Conservation (phyloP, 257 asterid species). For the Paulownia fortunei region DNA sequence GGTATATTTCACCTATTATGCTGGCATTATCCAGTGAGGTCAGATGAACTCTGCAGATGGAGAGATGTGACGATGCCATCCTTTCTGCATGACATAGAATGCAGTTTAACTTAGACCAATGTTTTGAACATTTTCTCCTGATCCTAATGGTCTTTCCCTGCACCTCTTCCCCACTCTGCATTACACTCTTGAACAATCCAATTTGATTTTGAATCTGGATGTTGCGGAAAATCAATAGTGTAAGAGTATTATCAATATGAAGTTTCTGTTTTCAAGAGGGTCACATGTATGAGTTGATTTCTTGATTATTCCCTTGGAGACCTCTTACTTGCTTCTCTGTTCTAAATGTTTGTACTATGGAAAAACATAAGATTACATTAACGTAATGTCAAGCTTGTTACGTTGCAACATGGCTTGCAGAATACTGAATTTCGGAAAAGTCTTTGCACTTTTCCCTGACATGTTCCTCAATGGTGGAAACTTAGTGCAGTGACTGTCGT, state of each 20-base stretch:
- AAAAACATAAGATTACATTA: not conserved
- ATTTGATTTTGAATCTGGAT: conserved; percentile 11
- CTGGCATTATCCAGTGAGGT: not conserved
- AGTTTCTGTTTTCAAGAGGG: not conserved
- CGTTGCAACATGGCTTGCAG: not conserved
- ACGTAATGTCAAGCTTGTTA: not conserved
- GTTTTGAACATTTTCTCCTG: not conserved
- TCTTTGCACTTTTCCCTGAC: not conserved
- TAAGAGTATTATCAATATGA: not conserved
- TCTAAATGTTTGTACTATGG: not conserved
- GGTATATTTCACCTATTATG: not conserved
- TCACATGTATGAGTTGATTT: not conserved
- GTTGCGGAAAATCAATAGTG: not conserved
- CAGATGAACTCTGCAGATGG: not conserved
- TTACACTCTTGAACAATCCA: not conserved
- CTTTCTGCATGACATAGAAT: conserved; percentile 16
- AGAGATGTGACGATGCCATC: conserved; percentile 9
- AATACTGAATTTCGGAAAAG: conserved; percentile 7
- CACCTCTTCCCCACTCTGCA: not conserved
- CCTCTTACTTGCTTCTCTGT: conserved; percentile 22
- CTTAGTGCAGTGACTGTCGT: not conserved
- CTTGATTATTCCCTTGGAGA: conserved; percentile 6
- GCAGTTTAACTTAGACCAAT: not conserved
- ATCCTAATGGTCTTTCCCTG: not conserved
- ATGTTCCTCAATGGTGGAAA: conserved; percentile 17